Percentiles rank a stretch among this genome's conserved stretches.
Evolutionary conservation across 2,329 filamentous ascomycete genomes (phyloP).

Genomic region (Cryoendolithus antarcticus): DNA sequence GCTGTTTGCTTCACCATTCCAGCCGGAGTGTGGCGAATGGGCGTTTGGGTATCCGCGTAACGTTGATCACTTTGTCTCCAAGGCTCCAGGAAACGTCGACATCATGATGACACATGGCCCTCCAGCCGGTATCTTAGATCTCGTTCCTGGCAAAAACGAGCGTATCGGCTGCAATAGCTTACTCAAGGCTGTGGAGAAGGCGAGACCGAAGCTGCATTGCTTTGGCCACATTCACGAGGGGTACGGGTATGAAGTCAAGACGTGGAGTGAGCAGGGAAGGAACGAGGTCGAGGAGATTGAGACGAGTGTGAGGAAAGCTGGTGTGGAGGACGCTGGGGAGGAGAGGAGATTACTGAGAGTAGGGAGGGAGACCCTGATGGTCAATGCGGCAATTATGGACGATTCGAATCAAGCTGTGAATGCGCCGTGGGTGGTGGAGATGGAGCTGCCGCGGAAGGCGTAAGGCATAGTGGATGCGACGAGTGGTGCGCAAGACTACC

Average conservation of each 20-base stretch:
- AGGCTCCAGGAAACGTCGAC: constrained; percentile 17
- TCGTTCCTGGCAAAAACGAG: constrained; percentile 11
- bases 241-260: constrained; percentile 44
- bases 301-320: constrained; percentile 24
- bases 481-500: too few species aligned
- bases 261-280: constrained; percentile 35
- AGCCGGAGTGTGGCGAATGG: constrained; percentile 42
- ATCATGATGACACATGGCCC: constrained; percentile 31
- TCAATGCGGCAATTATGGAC: constrained; percentile 47
- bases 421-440: constrained; percentile 44
- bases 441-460: constrained; percentile 27
- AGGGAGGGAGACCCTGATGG: constrained; percentile 45
- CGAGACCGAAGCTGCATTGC: constrained; percentile 39
- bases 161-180: constrained; percentile 34
- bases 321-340: constrained; percentile 9
- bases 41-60: constrained; percentile 43
- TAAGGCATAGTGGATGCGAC: too few species aligned
- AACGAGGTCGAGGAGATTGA: constrained; percentile 29
- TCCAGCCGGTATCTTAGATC: constrained; percentile 20
- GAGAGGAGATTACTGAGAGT: constrained; percentile 25
- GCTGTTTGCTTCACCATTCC: constrained; percentile 41
- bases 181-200: constrained; percentile 32
- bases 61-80: constrained; percentile 23
- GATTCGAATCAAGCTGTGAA: constrained; percentile 24
- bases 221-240: constrained; percentile 50